Evolutionary conservation across 1,139 yeast species (phyloP).

Genomic region (Groenewaldozyma sp.): DNA sequence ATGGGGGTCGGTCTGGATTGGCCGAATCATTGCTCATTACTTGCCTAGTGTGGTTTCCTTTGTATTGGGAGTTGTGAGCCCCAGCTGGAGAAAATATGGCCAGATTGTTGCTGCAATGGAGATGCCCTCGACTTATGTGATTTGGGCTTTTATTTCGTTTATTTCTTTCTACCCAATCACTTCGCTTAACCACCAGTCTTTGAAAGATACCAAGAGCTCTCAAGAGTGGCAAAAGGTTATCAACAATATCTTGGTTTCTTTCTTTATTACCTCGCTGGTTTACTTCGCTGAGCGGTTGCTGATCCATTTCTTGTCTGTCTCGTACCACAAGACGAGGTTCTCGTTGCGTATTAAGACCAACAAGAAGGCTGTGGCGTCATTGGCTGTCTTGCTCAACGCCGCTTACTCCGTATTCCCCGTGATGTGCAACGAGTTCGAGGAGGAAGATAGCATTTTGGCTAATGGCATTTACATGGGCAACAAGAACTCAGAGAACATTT

Average conservation of each 20-base stretch:
- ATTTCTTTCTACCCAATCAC: conserved; percentile 33
- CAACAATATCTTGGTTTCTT: conserved; percentile 31
- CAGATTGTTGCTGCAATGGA: conserved; percentile 31
- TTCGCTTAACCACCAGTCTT: conserved; percentile 27
- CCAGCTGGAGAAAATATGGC: conserved; percentile 28
- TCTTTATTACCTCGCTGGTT: conserved; percentile 30
- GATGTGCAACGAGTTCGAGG: conserved; percentile 30
- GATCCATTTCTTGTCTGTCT: conserved; percentile 34
- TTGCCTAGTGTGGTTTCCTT: conserved; percentile 25
- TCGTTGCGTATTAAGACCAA: conserved; percentile 31
- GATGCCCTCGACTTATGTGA: conserved; percentile 27
- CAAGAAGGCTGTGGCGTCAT: conserved; percentile 27
- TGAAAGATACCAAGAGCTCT: conserved; percentile 17
- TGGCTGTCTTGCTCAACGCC: conserved; percentile 28
- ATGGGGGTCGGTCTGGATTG: conserved; percentile 34
- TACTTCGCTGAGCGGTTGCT: conserved; percentile 31
- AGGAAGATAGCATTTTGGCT: conserved; percentile 29
- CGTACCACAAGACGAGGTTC: conserved; percentile 35
- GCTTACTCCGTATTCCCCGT: conserved; percentile 33
- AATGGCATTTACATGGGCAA: conserved; percentile 24
- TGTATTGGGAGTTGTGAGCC: conserved; percentile 29
- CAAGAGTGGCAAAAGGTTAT: conserved; percentile 31
- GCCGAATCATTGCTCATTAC: conserved; percentile 29
- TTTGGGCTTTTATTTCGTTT: conserved; percentile 29
- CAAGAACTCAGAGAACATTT: conserved; percentile 14